Conservation (phyloP, 352 stramenopile genomes). For the Pythium monospermum region DNA sequence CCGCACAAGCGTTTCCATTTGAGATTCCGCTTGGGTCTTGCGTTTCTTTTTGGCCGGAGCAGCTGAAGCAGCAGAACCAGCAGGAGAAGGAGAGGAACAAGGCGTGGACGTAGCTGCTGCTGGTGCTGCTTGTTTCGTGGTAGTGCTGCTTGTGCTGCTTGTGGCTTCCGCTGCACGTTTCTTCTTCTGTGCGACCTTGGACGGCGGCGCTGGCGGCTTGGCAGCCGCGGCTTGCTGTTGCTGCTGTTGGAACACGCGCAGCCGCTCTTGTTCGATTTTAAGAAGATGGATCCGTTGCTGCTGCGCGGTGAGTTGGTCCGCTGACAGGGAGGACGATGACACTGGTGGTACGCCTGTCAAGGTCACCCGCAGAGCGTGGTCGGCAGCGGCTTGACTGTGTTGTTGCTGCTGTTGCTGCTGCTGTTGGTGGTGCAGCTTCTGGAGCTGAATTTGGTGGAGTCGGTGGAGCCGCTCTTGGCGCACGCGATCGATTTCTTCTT, state of each 20-base stretch:
- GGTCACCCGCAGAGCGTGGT: slow-evolving; percentile 19
- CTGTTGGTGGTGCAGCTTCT: slow-evolving; percentile 21
- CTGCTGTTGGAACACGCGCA: slow-evolving; percentile 28
- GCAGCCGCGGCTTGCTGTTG: slow-evolving; percentile 28
- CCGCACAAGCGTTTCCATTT: slow-evolving; percentile 58
- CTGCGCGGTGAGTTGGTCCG: slow-evolving; percentile 23
- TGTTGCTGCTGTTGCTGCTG: slow-evolving; percentile 23
- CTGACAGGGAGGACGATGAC: background rate
- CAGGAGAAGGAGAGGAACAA: background rate
- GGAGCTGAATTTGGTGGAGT: slow-evolving; percentile 50
- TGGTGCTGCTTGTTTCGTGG: slow-evolving; percentile 9
- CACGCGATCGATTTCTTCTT: slow-evolving; percentile 41
- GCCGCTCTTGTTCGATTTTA: slow-evolving; percentile 44
- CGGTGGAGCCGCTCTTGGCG: slow-evolving; percentile 43
- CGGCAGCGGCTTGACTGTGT: slow-evolving; percentile 8
- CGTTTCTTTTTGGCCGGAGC: slow-evolving; percentile 30
- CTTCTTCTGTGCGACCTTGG: slow-evolving; percentile 35
- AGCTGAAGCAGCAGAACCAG: slow-evolving; percentile 4
- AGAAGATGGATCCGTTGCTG: slow-evolving; percentile 37
- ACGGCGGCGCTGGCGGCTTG: slow-evolving; percentile 29
- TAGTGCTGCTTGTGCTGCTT: background rate
- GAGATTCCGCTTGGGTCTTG: slow-evolving; percentile 35
- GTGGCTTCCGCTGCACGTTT: slow-evolving; percentile 29
- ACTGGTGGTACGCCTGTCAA: slow-evolving; percentile 25
- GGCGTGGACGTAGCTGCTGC: background rate